phyloP scores from a whole-genome alignment of 148 eudicot genomes.

The Diospyros lotus region DNA sequence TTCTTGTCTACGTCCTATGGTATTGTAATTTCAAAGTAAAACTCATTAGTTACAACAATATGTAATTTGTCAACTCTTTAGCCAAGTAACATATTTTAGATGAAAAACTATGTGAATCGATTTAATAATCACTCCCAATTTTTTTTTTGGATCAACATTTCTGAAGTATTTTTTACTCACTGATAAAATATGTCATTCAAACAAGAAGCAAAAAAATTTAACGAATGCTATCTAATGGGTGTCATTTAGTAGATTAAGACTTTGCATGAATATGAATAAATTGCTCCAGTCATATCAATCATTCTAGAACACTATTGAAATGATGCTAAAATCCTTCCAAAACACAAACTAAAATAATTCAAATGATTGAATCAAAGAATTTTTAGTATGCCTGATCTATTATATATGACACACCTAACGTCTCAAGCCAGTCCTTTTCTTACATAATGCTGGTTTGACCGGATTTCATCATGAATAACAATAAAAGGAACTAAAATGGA shows the following conservation, averaged over 20 bases:
- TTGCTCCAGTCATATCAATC: too few species aligned
- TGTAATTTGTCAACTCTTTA: too few species aligned
- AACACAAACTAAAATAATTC: neutral
- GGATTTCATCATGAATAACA: neutral
- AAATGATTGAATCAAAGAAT: neutral
- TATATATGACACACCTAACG: neutral
- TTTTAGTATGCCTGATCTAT: neutral
- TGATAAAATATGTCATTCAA: too few species aligned
- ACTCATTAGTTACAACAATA: neutral
- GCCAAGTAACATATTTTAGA: neutral
- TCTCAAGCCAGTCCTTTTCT: neutral
- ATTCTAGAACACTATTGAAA: neutral
- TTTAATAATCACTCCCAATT: neutral
- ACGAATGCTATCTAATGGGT: too few species aligned
- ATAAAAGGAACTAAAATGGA: neutral
- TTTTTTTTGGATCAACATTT: neutral
- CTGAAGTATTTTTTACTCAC: too few species aligned
- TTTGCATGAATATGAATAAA: too few species aligned
- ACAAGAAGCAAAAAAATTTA: too few species aligned
- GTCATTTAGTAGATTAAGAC: too few species aligned
- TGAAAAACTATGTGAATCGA: neutral
- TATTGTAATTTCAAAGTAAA: neutral
- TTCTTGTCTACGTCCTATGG: neutral
- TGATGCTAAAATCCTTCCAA: neutral
- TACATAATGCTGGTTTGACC: neutral